Evolutionary conservation across 148 eudicot species (phyloP), one percentile per base, ranked within the genome.

Genomic region (Rhododendron griersonianum): DNA sequence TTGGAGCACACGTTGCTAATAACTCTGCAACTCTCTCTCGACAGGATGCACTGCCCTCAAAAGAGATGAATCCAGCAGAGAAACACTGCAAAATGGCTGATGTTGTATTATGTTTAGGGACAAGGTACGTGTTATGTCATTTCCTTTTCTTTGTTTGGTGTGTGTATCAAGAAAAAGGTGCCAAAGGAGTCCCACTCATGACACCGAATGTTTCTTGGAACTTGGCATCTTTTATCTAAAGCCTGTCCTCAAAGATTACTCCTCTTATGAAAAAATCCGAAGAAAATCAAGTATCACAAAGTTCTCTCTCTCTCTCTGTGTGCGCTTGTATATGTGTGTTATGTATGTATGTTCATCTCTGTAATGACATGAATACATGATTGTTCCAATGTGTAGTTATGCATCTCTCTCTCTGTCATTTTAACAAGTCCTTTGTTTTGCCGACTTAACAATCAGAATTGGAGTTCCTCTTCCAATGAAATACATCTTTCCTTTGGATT

Each of bases 21-120:
- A 6, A 41, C 35, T 28, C 35, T 28, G 2, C 3, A 11, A 10
- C 67, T 71, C 67, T 80, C 78, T 63, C 78, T 76, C 50, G 28
- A 4, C 81, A 97, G 99, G 98, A 97, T 93, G 99, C 94, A 78
- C 87, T 97, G 73, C 99, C 99, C n/a, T 83, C 87, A 59, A 94
- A 94, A 89, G 99, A 97, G 92, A 93, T 97, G 95, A 84, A 91
- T 90, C 91, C 95, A 82, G 98, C 99, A 23, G 98, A 93, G 91
- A 93, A 88, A 90, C 93, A 97, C 83, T 95, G 98, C 91, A 91
- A 89, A 91, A 91, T 90, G 92, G 98, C 99, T 81, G 99, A 97
- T 95, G 88, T 97, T 33, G 96, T 97, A 37, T 88, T 97, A 86
- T 97, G 99, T 85, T 89, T 97, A 87, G 99, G 99, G 45, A 97